These are phyloP conservation scores for Trifolium subterraneum DNA, from an alignment of 306 rosid genomes.

Conservation along the genomic window DNA sequence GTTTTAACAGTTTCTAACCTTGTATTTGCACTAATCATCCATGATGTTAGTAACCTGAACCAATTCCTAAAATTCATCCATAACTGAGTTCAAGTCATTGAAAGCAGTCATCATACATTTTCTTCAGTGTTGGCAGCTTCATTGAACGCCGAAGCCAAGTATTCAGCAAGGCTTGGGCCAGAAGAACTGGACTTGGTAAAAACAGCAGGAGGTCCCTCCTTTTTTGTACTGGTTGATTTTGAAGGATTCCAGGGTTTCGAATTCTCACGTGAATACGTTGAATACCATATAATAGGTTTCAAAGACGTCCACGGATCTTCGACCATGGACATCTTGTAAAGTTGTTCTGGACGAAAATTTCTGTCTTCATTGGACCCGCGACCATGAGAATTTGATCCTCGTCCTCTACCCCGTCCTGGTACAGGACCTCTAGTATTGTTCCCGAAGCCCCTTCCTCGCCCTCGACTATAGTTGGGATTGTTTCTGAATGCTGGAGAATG, in stretches of 20 bases:
- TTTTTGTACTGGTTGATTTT: constrained; percentile 43
- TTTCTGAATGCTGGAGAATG: constrained; percentile 53
- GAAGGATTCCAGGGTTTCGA: constrained; percentile 47
- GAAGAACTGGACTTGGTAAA: constrained; percentile 51
- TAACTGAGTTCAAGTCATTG: neutral
- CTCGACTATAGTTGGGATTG: constrained; percentile 50
- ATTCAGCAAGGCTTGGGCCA: constrained; percentile 90
- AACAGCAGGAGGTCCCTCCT: constrained; percentile 49
- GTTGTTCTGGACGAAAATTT: constrained; percentile 43
- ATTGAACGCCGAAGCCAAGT: constrained; percentile 76
- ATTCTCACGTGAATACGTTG: constrained; percentile 32
- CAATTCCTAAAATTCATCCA: constrained; percentile 10
- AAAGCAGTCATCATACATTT: constrained; percentile 45
- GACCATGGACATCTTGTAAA: constrained; percentile 74
- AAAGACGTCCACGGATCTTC: constrained; percentile 88
- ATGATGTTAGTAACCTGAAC: constrained; percentile 15
- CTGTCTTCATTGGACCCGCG: constrained; percentile 36
- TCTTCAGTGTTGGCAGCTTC: constrained; percentile 56
- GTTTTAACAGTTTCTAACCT: neutral
- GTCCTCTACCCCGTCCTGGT: constrained; percentile 62
- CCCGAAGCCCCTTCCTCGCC: constrained; percentile 61
- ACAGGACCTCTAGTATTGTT: constrained; percentile 43
- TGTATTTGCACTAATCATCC: constrained; percentile 15
- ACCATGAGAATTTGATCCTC: constrained; percentile 54
- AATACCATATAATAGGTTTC: constrained; percentile 61